Base-by-base conservation (phyloP, 2,329 filamentous ascomycete species). In the Cryphonectria carpinicola region DNA sequence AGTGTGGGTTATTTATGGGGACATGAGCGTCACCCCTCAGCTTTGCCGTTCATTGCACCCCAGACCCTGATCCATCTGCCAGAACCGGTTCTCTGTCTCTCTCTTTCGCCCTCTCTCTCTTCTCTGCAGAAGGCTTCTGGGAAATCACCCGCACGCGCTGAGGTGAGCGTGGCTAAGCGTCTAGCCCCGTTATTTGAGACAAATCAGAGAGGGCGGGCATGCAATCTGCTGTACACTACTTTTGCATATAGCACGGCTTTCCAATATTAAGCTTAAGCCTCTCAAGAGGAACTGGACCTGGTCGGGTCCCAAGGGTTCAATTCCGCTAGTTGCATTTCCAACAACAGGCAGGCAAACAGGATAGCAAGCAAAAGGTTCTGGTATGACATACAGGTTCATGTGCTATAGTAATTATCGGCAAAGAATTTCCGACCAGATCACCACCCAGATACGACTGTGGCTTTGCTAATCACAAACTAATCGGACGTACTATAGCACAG, bases 1-100 rank as follows among this genome's bases (percentile, higher is more conserved):
- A 46, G 65, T 61, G 58, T 61, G 58, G 58, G 35, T 39, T 46
- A 52, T 58, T 66, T 66, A 66, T 66, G 65, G 65, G 37, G 65
- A 43, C 39, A 32, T 7, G 56, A 66, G n/a, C 65, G 65, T 66
- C 65, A 66, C 65, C 41, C 13, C 17, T 32, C 54, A 58, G 28
- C 25, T 32, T 35, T 49, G 7, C 54, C 14, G 43, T 32, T 19
- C 63, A 17, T 43, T n/a, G 3, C 19, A 10, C 39, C 62, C 43
- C 62, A 65, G 54, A 58, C 54, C 54, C 54, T 49, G 46, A 49
- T 49, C 7, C 22, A 49, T 49, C 6, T 8, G 46, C 7, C 46
- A 49, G 46, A 49, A n/a, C 46, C 46, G 7, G 6, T 22, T n/a
- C 46, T 49, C 46, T 10, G 7, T 8, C 4, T 49, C 14, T 32